These are phyloP conservation scores for Glycine latifolia DNA, from an alignment of 306 rosid genomes.

Conservation along the genomic window DNA sequence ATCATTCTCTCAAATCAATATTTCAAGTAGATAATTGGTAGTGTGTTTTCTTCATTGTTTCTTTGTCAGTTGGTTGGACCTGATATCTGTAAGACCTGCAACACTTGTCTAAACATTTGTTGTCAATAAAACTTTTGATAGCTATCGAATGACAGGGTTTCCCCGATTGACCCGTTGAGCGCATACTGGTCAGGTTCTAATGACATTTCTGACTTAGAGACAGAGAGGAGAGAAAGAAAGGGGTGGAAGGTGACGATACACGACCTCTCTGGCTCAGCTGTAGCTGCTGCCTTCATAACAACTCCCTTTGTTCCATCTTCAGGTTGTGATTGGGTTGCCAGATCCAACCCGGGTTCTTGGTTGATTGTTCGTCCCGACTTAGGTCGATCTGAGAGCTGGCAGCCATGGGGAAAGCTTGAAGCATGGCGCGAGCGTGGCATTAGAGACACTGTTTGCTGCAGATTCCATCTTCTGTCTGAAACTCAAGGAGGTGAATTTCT, in stretches of 20 bases:
- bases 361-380: constrained; percentile 84
- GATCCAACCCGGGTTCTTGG: constrained; percentile 97
- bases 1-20: constrained; percentile 14
- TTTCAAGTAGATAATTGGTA: constrained; percentile 18
- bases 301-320: constrained; percentile 98
- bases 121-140: constrained; percentile 44
- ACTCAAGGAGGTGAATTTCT: constrained; percentile 76
- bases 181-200: constrained; percentile 73
- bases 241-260: constrained; percentile 99
- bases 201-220: constrained; percentile 62
- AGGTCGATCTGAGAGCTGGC: constrained; percentile 86
- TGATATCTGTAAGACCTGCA: constrained; percentile 6
- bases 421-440: constrained; percentile 96
- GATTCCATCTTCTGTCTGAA: constrained; percentile 82
- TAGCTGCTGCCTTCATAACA: constrained; percentile 98
- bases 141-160: constrained; percentile 71
- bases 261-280: constrained; percentile 98
- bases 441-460: constrained; percentile 76
- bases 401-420: constrained; percentile 98
- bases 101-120: constrained; percentile 29
- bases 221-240: constrained; percentile 80
- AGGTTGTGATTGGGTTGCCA: constrained; percentile 96
- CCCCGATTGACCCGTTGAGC: constrained; percentile 82
- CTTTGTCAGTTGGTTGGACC: neutral
- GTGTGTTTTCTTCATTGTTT: constrained; percentile 28